Evolutionary conservation across 139 green algal species (phyloP).

Genomic region (Ulvella scutata): DNA sequence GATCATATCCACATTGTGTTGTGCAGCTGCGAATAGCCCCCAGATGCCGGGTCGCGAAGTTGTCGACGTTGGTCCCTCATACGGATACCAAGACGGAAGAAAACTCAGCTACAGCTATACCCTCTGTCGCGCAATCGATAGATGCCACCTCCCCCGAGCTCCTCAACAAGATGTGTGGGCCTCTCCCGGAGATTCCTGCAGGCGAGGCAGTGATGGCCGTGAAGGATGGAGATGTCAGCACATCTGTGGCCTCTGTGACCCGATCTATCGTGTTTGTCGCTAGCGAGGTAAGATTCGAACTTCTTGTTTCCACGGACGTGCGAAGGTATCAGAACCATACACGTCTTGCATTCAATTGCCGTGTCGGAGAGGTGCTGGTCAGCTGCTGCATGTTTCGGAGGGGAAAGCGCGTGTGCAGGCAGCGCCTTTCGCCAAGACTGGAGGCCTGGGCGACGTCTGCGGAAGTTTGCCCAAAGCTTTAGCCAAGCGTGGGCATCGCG

Average conservation of each 20-base stretch:
- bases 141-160: too few species aligned
- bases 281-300: slow-evolving; percentile 9
- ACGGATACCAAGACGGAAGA: too few species aligned
- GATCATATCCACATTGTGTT: too few species aligned
- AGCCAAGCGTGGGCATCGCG: slow-evolving; percentile 37
- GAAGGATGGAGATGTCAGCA: too few species aligned
- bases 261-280: slow-evolving; percentile 30
- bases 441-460: slow-evolving; percentile 9
- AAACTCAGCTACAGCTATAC: too few species aligned
- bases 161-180: too few species aligned
- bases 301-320: background rate
- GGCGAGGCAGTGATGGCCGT: background rate
- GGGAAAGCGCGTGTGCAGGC: background rate
- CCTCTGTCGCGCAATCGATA: too few species aligned
- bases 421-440: slow-evolving; percentile 3
- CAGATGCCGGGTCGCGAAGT: too few species aligned
- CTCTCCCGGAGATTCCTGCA: too few species aligned
- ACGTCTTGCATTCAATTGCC: background rate
- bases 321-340: background rate
- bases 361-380: background rate
- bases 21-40: too few species aligned
- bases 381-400: background rate
- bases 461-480: slow-evolving; percentile 39
- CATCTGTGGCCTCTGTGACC: background rate
- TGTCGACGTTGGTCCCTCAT: too few species aligned